Base-by-base conservation (phyloP, 1,284 basidiomycete genomes). In the Heterobasidion parviporum region DNA sequence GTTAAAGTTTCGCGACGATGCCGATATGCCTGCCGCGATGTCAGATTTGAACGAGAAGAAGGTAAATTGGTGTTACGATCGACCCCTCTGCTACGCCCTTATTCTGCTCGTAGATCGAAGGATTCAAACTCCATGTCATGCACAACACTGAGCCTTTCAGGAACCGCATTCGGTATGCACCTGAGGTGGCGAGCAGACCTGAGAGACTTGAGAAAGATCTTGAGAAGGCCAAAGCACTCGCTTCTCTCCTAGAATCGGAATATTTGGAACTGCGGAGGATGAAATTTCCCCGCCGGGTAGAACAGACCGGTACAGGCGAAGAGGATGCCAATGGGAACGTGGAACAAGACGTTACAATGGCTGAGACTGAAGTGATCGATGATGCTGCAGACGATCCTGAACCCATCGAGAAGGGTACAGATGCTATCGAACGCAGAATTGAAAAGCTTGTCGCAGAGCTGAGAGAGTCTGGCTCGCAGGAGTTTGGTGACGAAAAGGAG, bases 61-160 rank as follows among this genome's bases (percentile, higher is more conserved):
- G 82, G 93, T 93, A 26, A 26, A 26, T 26, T 26, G 26, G 26
- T 26, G 26, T 5, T 26, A 18, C 38, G 26, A 8, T 41, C n/a
- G 54, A 15, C 32, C 34, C 35, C 18, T 32, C 52, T 50, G 33
- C 20, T 38, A 50, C 3, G 34, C 51, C 48, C 34, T 33, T 54
- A 58, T 61, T 53, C 54, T 43, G 56, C 33, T 35, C 53, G 18
- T 61, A 96, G 94, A 90, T 97, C 65, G 92, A 94, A 69, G 89
- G 87, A 54, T 95, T 96, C 75, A 94, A 92, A 63, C 75, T 96
- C 54, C 92, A 96, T 69, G 88, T 96, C 64, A 85, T 83, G 18
- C 87, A 92, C 68, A 92, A 87, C 65, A 79, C 81, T 35, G 85
- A 85, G 55, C 85, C 92, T 14, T 89, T 92, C 68, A 79, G 83